Conservation (phyloP, 441 rosid species). For the Manihot esculenta region DNA sequence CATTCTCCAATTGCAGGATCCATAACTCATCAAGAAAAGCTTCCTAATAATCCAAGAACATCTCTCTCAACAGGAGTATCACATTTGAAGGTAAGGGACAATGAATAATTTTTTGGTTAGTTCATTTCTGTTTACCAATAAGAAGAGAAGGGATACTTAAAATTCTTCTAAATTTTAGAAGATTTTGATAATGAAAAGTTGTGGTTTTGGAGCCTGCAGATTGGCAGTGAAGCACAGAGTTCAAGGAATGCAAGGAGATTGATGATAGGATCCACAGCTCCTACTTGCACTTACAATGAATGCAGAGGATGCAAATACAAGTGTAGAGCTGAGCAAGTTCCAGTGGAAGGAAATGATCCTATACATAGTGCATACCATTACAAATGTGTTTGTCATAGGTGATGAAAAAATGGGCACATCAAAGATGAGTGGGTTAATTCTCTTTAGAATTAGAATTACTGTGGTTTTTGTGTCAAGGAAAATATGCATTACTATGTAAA, state of each 20-base stretch:
- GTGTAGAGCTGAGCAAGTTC: slow-evolving; percentile 96
- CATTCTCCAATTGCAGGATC: slow-evolving; percentile 37
- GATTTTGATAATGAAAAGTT: neutral
- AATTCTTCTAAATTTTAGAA: neutral
- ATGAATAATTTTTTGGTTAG: neutral
- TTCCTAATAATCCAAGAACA: slow-evolving; percentile 22
- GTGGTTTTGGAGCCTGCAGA: slow-evolving; percentile 14
- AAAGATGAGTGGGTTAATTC: neutral
- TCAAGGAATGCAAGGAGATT: slow-evolving; percentile 51
- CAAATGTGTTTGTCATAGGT: slow-evolving; percentile 89
- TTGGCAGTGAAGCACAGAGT: slow-evolving; percentile 23
- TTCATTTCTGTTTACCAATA: too few species aligned
- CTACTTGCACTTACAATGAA: slow-evolving; percentile 87
- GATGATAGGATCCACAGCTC: slow-evolving; percentile 92
- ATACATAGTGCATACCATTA: slow-evolving; percentile 85
- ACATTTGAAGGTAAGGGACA: slow-evolving; percentile 35
- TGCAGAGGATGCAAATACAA: slow-evolving; percentile 90
- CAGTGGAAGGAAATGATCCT: slow-evolving; percentile 94
- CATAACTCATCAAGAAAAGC: slow-evolving; percentile 25
- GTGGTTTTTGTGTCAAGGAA: neutral
- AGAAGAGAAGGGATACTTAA: too few species aligned
- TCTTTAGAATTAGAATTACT: neutral
- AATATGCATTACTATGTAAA: too few species aligned
- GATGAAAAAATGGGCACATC: slow-evolving; percentile 17
- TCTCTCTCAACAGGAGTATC: slow-evolving; percentile 10